Conservation (phyloP, 345 rosid species). For the Clausena lansium region DNA sequence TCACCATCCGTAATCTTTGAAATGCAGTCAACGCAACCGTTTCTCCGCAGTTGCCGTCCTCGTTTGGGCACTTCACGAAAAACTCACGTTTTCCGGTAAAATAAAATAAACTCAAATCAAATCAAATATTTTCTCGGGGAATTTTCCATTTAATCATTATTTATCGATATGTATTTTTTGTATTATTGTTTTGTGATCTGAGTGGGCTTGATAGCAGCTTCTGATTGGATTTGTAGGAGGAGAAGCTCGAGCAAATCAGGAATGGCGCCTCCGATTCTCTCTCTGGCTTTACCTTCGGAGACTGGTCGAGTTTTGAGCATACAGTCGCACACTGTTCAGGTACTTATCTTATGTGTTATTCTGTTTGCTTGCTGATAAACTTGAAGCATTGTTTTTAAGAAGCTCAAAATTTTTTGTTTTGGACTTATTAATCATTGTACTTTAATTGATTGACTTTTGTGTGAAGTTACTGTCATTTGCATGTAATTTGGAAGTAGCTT, state of each 20-base stretch:
- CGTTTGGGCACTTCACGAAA: background rate
- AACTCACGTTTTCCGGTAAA: constrained; percentile 6
- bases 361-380: constrained; percentile 14
- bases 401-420: background rate
- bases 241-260: constrained; percentile 31
- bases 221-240: constrained; percentile 24
- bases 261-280: constrained; percentile 87
- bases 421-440: background rate
- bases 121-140: background rate
- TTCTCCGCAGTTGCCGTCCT: background rate
- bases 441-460: background rate
- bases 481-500: background rate
- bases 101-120: background rate
- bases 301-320: constrained; percentile 99
- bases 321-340: constrained; percentile 99
- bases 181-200: too few relatives aligned
- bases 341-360: constrained; percentile 8
- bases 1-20: background rate
- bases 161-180: background rate
- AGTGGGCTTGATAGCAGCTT: background rate
- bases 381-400: background rate
- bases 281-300: constrained; percentile 83
- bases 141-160: background rate
- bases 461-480: background rate
- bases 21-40: background rate